Base-by-base conservation (phyloP, 768 basidiomycete species). In the Lactarius indigo region DNA sequence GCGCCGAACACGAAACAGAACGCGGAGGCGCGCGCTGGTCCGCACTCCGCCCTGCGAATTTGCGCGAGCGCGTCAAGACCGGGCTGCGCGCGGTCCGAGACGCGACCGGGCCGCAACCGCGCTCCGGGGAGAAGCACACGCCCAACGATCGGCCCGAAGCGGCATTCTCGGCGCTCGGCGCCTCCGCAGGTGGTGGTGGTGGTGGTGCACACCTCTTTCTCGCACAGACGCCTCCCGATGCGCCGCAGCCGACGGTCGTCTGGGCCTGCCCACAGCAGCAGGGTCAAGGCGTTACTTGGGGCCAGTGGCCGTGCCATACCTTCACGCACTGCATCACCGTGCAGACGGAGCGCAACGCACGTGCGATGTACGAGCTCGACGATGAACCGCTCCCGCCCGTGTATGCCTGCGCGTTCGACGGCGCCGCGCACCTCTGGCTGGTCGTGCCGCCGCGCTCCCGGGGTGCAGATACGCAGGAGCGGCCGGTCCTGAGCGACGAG, bases 291-390 rank as follows among this genome's bases (percentile, higher is more conserved):
- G 26, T 35, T 15, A 2, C 47, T 2, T 66, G 66, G 66, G 66
- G 61, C 31, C n/a, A 67, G 7, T 67, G 66, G 57, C 44, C 61
- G 23, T 59, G 37, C 39, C 61, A 42, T 12, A 9, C 37, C 8
- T 67, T 67, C 39, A 56, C 61, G 18, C 35, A 59, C 23, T 67
- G 66, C 41, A 55, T 67, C 33, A 63, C 57, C 31, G 56, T 67
- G 31, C 9, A 63, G 50, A 67, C 61, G 15, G 57, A 67, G 57
- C 50, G 8, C 4, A 57, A 63, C 0, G 66, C 66, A 20, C 39
- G 31, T 5, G 41, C 10, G 28, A 13, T 26, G 15, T 67, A 59
- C 50, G 37, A 30, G 23, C 18, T 63, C 17, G 28, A 31, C 47
- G 10, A 5, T n/a, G 10, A 10, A 30, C 60, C 55, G 5, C 30